These are phyloP conservation scores for Corynascus novoguineensis DNA, from an alignment of 495 filamentous ascomycete species.

Conservation along the genomic window DNA sequence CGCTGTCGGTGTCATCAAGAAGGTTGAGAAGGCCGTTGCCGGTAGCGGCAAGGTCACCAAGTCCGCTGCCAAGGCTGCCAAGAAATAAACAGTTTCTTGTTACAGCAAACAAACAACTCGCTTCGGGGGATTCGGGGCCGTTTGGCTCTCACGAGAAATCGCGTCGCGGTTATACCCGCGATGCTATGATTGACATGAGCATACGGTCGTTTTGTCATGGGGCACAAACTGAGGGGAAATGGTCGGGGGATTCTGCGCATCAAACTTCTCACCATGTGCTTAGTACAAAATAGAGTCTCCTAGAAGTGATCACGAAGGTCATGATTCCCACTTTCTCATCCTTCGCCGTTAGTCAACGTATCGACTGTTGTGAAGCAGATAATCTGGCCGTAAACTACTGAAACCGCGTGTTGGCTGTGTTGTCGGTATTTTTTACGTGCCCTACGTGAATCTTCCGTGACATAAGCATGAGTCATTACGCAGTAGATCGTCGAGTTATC, in stretches of 20 bases:
- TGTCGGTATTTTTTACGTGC: too few relatives aligned
- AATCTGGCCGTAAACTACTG: too few relatives aligned
- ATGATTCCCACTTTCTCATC: constrained; percentile 20
- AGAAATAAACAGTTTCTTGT: constrained; percentile 43
- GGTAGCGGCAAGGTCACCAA: constrained; percentile 54
- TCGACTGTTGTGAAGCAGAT: not conserved
- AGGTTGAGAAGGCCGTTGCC: constrained; percentile 44
- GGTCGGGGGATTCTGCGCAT: constrained; percentile 38
- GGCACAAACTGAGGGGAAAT: constrained; percentile 41
- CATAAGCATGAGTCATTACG: too few relatives aligned
- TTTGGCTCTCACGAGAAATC: constrained; percentile 17
- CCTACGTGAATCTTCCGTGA: too few relatives aligned
- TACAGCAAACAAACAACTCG: constrained; percentile 18
- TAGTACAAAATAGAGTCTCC: constrained; percentile 47
- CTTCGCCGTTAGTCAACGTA: not conserved
- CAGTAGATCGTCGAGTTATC: too few relatives aligned
- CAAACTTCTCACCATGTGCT: constrained; percentile 48
- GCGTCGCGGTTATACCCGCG: constrained; percentile 16
- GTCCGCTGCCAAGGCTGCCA: constrained; percentile 67
- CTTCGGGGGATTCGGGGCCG: constrained; percentile 15
- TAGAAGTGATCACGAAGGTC: constrained; percentile 38
- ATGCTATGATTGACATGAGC: constrained; percentile 38
- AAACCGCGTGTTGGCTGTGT: too few relatives aligned
- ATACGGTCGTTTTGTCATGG: constrained; percentile 41
- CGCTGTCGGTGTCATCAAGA: constrained; percentile 92